Conservation (phyloP, 805 yeast species). For the Candida fluviatilis region DNA sequence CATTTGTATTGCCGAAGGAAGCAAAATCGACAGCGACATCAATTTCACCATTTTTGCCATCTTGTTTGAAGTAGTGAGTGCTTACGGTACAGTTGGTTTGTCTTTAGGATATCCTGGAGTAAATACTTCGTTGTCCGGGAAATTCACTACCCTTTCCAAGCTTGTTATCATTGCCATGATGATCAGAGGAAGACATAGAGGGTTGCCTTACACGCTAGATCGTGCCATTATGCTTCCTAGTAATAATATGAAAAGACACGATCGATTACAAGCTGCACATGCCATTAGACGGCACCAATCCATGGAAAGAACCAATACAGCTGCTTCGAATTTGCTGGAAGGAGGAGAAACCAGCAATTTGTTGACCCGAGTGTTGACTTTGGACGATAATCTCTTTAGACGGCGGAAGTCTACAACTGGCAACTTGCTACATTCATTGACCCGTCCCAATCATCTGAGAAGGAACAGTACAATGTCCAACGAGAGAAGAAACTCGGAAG, state of each 20-base stretch:
- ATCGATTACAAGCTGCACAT: constrained; percentile 54
- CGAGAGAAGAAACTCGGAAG: neutral
- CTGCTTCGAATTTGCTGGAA: constrained; percentile 3
- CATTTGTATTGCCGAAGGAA: constrained; percentile 82
- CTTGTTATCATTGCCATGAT: constrained; percentile 83
- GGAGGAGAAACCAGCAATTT: constrained; percentile 5
- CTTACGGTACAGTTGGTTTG: constrained; percentile 95
- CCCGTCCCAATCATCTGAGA: neutral
- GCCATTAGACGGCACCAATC: constrained; percentile 31
- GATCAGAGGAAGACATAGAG: constrained; percentile 95
- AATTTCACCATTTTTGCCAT: constrained; percentile 64
- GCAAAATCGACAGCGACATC: constrained; percentile 43
- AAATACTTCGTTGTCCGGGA: constrained; percentile 66
- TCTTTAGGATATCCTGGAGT: constrained; percentile 76
- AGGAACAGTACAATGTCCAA: neutral
- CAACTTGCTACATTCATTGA: neutral
- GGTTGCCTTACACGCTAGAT: constrained; percentile 88
- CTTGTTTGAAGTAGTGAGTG: constrained; percentile 86
- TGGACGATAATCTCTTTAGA: constrained; percentile 9
- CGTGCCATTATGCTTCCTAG: constrained; percentile 88
- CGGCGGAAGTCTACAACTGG: constrained; percentile 4
- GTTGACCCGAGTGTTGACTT: constrained; percentile 1
- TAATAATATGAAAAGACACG: constrained; percentile 58
- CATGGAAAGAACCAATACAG: constrained; percentile 17
- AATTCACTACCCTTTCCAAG: constrained; percentile 71